Conservation (phyloP, 495 filamentous ascomycete species). For the Amniculicola lignicola region DNA sequence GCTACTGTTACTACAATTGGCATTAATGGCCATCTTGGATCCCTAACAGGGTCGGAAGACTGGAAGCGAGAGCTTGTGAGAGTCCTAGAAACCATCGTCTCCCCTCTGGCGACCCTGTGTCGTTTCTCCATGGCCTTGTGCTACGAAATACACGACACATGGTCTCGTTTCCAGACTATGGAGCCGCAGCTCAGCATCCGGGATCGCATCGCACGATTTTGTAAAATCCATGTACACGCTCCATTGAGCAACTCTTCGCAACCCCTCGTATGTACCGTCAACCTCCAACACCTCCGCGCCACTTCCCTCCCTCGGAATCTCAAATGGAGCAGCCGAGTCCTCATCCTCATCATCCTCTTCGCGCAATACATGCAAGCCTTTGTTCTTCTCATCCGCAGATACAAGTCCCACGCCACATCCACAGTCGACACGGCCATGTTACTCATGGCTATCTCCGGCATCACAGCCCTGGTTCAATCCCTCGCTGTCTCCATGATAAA, state of each 20-base stretch:
- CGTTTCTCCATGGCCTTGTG: neutral
- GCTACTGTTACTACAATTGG: neutral
- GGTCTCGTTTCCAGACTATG: neutral
- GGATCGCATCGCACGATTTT: neutral
- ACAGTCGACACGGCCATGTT: neutral
- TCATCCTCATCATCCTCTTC: neutral
- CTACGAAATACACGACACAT: neutral
- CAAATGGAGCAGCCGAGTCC: neutral
- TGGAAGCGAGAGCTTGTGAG: neutral
- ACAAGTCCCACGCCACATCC: neutral
- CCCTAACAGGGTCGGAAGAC: neutral
- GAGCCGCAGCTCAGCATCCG: neutral
- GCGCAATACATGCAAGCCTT: neutral
- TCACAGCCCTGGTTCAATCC: neutral
- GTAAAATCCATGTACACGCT: neutral
- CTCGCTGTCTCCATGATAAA: neutral
- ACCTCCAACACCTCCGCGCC: neutral
- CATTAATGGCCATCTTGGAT: neutral
- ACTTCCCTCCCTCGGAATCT: neutral
- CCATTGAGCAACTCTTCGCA: neutral
- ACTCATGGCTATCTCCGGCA: neutral
- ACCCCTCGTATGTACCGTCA: neutral
- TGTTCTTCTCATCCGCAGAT: neutral
- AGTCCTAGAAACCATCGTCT: neutral
- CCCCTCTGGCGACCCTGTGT: neutral